A percentile compares a stretch with the other conserved stretches of the same genome.
Conservation (phyloP, 352 stramenopile species). For the Lagenidium giganteum region DNA sequence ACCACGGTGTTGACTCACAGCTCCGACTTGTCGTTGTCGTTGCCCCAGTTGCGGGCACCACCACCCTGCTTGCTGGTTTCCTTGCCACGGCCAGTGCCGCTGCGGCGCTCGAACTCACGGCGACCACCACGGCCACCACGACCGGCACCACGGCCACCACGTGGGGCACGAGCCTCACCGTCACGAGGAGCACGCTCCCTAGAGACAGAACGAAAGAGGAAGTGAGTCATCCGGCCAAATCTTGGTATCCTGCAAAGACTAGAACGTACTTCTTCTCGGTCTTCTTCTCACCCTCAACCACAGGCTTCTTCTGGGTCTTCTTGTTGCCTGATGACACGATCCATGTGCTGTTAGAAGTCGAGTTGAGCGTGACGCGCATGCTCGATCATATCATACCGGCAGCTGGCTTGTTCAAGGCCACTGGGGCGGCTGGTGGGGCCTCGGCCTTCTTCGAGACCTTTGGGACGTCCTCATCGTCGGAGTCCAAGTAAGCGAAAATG, state of each 20-base stretch:
- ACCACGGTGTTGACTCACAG: too few species aligned
- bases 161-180: conserved; percentile 24
- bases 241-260: background rate
- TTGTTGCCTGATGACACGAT: too few species aligned
- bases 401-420: conserved; percentile 78
- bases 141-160: conserved; percentile 30
- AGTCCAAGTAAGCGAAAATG: conserved; percentile 40
- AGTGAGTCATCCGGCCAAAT: background rate
- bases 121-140: conserved; percentile 53
- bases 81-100: conserved; percentile 93
- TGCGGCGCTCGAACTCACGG: conserved; percentile 92
- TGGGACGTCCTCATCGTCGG: conserved; percentile 33
- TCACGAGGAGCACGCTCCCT: too few species aligned
- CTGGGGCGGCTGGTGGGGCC: conserved; percentile 36
- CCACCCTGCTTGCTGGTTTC: conserved; percentile 94
- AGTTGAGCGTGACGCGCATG: too few species aligned
- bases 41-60: conserved; percentile 96
- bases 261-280: conserved; percentile 25
- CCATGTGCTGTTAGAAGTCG: too few species aligned
- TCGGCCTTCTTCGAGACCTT: conserved; percentile 41
- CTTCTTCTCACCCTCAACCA: conserved; percentile 34
- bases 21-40: conserved; percentile 90
- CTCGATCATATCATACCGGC: conserved; percentile 25
- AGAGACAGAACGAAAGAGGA: conserved; percentile 1
- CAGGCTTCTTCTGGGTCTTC: conserved; percentile 60